Percentiles rank a stretch among this genome's conserved stretches.
Evolutionary conservation across 495 filamentous ascomycete species (phyloP).

Genomic region (Cercophora sp.): DNA sequence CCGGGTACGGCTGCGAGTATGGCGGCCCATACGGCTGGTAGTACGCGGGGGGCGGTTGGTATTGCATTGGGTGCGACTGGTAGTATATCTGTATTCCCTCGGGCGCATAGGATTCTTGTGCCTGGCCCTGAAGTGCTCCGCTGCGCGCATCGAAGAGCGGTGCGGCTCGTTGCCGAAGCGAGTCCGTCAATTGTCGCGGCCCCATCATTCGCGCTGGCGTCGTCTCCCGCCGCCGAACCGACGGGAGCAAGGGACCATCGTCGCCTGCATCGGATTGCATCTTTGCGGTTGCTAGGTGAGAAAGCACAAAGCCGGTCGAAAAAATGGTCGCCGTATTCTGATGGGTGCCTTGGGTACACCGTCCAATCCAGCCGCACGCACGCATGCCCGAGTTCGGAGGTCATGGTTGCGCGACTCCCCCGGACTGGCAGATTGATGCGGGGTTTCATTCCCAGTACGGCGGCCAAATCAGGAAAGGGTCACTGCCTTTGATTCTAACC

Average conservation of each 20-base stretch:
- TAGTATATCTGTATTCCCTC: not conserved
- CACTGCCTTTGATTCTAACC: too few relatives aligned
- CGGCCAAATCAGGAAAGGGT: too few relatives aligned
- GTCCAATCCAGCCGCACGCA: not conserved
- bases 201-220: not conserved
- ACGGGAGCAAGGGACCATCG: not conserved
- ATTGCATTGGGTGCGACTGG: not conserved
- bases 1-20: not conserved
- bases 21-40: not conserved
- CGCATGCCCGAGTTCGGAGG: not conserved
- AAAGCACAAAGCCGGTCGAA: not conserved
- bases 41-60: not conserved
- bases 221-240: constrained; percentile 3
- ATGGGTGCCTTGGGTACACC: not conserved
- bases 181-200: constrained; percentile 1
- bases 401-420: too few relatives aligned
- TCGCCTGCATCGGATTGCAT: constrained; percentile 1
- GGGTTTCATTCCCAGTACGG: too few relatives aligned
- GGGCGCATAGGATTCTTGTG: not conserved
- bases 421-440: too few relatives aligned
- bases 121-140: not conserved
- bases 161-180: not conserved
- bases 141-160: not conserved
- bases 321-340: not conserved
- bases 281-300: not conserved